Evolutionary conservation across 805 yeast species (phyloP).

Genomic region (Yamadazyma akitaensis): DNA sequence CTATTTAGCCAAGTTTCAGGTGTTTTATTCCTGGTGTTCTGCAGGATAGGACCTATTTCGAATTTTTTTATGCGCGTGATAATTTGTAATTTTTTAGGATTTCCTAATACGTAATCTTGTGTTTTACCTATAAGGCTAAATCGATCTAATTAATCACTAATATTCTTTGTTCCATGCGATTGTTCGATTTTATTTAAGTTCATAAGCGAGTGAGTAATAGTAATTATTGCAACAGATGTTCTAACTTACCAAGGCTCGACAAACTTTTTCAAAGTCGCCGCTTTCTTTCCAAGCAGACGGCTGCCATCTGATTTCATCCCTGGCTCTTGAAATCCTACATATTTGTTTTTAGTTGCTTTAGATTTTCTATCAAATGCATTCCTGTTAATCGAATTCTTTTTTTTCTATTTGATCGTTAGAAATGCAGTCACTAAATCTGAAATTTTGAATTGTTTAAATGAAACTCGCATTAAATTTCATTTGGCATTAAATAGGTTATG

Average conservation of each 20-base stretch:
- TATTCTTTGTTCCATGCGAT: conserved; percentile 2
- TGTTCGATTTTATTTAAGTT: neutral
- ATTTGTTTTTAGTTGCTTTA: no score
- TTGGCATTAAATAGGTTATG: neutral
- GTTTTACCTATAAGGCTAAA: conserved; percentile 3
- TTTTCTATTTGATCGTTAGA: neutral
- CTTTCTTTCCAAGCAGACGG: no score
- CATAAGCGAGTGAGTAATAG: neutral
- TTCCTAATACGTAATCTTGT: neutral
- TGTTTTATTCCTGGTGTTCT: neutral
- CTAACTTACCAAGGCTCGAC: neutral
- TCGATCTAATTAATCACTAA: conserved; percentile 2
- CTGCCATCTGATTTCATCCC: no score
- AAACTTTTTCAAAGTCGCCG: no score
- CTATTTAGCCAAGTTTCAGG: conserved; percentile 5
- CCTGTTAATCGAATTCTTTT: neutral
- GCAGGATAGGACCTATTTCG: neutral
- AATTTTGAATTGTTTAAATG: conserved; percentile 7
- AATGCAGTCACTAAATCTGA: conserved; percentile 8
- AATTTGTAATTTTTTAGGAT: neutral
- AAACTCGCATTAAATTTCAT: conserved; percentile 9
- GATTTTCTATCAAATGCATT: neutral
- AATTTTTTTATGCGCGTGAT: neutral
- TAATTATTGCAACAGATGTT: no score
- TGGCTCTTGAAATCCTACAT: no score